Percentiles rank a stretch among this genome's conserved stretches.
Conservation (phyloP, 805 yeast genomes). For the Alloascoidea hylecoeti region DNA sequence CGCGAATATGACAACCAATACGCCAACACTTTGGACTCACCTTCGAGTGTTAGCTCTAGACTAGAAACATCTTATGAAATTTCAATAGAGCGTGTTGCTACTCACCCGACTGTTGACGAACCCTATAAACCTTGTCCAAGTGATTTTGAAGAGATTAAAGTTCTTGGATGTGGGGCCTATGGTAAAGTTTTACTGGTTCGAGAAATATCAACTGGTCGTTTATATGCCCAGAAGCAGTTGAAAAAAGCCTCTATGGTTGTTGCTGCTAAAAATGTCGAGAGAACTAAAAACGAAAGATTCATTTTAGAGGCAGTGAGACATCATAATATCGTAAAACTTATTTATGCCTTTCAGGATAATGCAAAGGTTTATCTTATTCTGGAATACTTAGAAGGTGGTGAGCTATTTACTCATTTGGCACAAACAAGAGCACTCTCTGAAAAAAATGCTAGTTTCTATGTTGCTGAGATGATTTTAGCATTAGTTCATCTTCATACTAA, state of each 20-base stretch:
- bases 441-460: conserved; percentile 58
- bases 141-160: conserved; percentile 66
- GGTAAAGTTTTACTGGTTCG: conserved; percentile 76
- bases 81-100: conserved; percentile 23
- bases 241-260: conserved; percentile 71
- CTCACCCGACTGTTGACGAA: no score
- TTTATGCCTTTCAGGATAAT: conserved; percentile 73
- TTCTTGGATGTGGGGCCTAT: conserved; percentile 78
- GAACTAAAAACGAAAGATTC: conserved; percentile 70
- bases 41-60: conserved; percentile 10
- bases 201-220: conserved; percentile 41
- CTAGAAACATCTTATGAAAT: conserved; percentile 37
- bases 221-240: conserved; percentile 80
- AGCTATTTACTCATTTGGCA: conserved; percentile 52
- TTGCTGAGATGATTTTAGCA: conserved; percentile 73
- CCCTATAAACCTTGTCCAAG: conserved; percentile 14
- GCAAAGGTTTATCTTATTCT: conserved; percentile 60
- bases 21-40: no score
- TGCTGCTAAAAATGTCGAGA: conserved; percentile 39
- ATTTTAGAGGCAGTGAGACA: conserved; percentile 62
- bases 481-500: conserved; percentile 53
- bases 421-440: conserved; percentile 33
- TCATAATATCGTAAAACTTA: conserved; percentile 70
- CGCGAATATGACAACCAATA: no score
- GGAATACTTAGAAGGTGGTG: conserved; percentile 86